Evolutionary conservation across 1,284 basidiomycete species (phyloP), one percentile per base, ranked within the genome.

Genomic region (Salmacisia buchloeana): DNA sequence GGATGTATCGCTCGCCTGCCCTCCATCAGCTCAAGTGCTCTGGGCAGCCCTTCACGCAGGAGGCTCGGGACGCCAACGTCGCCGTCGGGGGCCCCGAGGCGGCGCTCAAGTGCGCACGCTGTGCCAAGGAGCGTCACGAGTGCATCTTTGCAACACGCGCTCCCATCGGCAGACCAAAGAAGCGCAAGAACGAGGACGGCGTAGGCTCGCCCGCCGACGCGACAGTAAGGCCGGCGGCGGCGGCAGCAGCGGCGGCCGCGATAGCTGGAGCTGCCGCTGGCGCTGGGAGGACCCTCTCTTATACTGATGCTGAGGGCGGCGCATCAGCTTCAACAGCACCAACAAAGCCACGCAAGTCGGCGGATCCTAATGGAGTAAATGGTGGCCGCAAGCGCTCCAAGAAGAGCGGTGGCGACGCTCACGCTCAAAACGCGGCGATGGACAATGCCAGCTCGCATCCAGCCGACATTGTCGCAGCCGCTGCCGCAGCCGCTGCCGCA

Each of bases 91-190:
- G 49, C 9, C 49, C 49, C 13, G 49, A 54, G 9, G 49, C 49
- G 29, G 29, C 34, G 25, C 7, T 33, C 6, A 54, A 54, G 27
- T 74, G 72, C 43, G 63, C 58, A 5, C 58, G 72, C 18, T 74
- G 72, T 62, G 65, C 45, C 13, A 68, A 61, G 46, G 72, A 74
- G 36, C 35, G 23, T 36, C 64, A 69, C 12, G 59, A 64, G 5
- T 74, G 72, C 46, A 49, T 67, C 45, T 74, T 70, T 59, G 60
- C 69, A 12, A 65, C 69, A 4, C 59, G 72, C 52, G 70, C 72
- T 7, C 72, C 72, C 27, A 74, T 74, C 6, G 72, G 72, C 13
- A 64, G 72, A 2, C 72, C 72, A 5, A 72, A 71, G 54, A 74
- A 74, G 62, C 64, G 72, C 36, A 74, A 71, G 49, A 43, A 25